Conservation (phyloP, 2,329 filamentous ascomycete genomes). For the Thelonectria blattea region DNA sequence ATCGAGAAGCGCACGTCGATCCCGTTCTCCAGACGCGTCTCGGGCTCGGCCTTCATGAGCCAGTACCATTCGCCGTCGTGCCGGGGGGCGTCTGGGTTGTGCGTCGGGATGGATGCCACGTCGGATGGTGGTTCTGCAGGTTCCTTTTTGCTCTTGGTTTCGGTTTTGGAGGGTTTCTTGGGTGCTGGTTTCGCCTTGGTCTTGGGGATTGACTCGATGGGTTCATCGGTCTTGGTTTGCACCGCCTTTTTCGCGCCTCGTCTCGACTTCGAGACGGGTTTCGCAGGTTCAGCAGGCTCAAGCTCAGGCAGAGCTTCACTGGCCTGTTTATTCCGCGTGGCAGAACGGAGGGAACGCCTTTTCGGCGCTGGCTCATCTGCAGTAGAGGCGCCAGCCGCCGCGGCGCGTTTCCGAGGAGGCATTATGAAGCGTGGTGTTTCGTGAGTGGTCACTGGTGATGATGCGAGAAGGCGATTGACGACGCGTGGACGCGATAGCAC, state of each 20-base stretch:
- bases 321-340: constrained; percentile 16
- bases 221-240: background rate
- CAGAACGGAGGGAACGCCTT: constrained; percentile 26
- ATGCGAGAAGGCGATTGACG: background rate
- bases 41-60: constrained; percentile 89
- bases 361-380: constrained; percentile 12
- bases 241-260: background rate
- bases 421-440: constrained; percentile 11
- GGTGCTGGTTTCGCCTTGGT: background rate
- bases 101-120: constrained; percentile 43
- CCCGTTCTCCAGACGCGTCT: constrained; percentile 84
- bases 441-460: background rate
- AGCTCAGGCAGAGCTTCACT: background rate
- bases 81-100: constrained; percentile 47
- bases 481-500: constrained; percentile 16
- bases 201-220: background rate
- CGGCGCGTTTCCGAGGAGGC: constrained; percentile 29
- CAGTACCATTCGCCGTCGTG: constrained; percentile 65
- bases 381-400: background rate
- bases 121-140: constrained; percentile 30
- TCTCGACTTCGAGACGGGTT: background rate
- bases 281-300: background rate
- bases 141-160: background rate
- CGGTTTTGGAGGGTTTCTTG: background rate
- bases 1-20: constrained; percentile 93